Percentiles rank a stretch among this genome's conserved stretches.
phyloP scores from a whole-genome alignment of 768 basidiomycete genomes.

The Dentipellis sp. region DNA sequence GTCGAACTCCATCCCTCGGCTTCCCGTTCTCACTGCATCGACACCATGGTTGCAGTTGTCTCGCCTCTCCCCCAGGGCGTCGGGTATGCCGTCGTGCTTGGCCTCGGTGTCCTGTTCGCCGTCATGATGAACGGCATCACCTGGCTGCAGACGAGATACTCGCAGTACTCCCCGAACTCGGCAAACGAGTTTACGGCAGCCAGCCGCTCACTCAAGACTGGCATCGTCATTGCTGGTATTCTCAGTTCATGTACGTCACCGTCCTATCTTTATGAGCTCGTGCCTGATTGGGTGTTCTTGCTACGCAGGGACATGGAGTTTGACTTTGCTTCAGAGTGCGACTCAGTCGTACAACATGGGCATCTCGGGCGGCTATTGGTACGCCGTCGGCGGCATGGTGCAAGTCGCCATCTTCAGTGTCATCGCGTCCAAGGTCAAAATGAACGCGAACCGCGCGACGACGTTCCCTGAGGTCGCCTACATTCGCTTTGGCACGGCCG shows the following conservation, averaged over 20 bases:
- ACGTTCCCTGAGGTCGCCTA: slow-evolving; percentile 29
- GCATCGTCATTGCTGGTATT: slow-evolving; percentile 10
- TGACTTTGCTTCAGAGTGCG: slow-evolving; percentile 20
- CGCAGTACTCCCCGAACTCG: slow-evolving; percentile 17
- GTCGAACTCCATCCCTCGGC: neutral
- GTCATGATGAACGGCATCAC: slow-evolving; percentile 22
- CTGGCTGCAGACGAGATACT: slow-evolving; percentile 19
- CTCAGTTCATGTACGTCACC: neutral
- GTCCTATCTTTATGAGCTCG: neutral
- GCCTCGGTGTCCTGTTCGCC: slow-evolving; percentile 22
- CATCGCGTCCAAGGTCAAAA: slow-evolving; percentile 22
- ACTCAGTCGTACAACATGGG: slow-evolving; percentile 21
- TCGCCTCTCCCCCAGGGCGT: slow-evolving; percentile 16
- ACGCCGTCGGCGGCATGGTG: slow-evolving; percentile 21
- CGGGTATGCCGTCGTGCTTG: slow-evolving; percentile 23
- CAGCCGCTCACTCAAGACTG: slow-evolving; percentile 12
- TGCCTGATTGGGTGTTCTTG: slow-evolving; percentile 10
- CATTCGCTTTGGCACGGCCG: slow-evolving; percentile 20
- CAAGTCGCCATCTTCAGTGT: slow-evolving; percentile 19
- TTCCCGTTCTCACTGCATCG: neutral
- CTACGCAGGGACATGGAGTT: slow-evolving; percentile 23
- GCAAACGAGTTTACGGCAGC: slow-evolving; percentile 24
- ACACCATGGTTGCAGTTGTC: neutral
- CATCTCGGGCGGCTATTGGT: slow-evolving; percentile 19
- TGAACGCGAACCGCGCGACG: slow-evolving; percentile 25